Conservation (phyloP, 768 basidiomycete species). For the Rubroboletus satanas region DNA sequence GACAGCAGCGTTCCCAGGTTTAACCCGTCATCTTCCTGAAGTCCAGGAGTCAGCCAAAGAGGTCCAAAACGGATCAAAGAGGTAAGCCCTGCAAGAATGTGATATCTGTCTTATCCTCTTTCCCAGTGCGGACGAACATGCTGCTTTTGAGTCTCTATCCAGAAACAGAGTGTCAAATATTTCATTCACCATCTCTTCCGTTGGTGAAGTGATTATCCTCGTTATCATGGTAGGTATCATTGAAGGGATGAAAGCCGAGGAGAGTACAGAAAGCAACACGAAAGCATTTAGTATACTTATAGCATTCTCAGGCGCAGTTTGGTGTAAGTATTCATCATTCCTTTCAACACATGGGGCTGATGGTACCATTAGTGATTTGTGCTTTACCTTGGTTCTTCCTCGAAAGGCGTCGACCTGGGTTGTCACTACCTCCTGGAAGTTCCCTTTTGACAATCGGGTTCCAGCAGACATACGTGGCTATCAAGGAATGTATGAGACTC, state of each 20-base stretch:
- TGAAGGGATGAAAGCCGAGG: conserved; percentile 56
- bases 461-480: conserved; percentile 59
- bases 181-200: conserved; percentile 65
- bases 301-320: conserved; percentile 74
- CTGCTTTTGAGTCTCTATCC: conserved; percentile 54
- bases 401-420: conserved; percentile 64
- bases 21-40: conserved; percentile 66
- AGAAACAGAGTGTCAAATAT: conserved; percentile 75
- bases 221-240: conserved; percentile 74
- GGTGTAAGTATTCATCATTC: conserved; percentile 45
- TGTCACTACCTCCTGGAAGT: conserved; percentile 53
- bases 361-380: conserved; percentile 46
- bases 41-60: conserved; percentile 50
- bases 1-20: conserved; percentile 79
- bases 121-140: conserved; percentile 48
- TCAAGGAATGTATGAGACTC: conserved; percentile 60
- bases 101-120: neutral
- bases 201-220: conserved; percentile 67
- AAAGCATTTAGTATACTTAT: conserved; percentile 73
- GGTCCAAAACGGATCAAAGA: conserved; percentile 41
- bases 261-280: conserved; percentile 68
- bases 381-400: conserved; percentile 72
- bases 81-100: conserved; percentile 31
- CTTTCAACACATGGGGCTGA: neutral
- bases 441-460: conserved; percentile 62